Base-by-base conservation (phyloP, 2,329 filamentous ascomycete species). In the Fusarium acutatum region DNA sequence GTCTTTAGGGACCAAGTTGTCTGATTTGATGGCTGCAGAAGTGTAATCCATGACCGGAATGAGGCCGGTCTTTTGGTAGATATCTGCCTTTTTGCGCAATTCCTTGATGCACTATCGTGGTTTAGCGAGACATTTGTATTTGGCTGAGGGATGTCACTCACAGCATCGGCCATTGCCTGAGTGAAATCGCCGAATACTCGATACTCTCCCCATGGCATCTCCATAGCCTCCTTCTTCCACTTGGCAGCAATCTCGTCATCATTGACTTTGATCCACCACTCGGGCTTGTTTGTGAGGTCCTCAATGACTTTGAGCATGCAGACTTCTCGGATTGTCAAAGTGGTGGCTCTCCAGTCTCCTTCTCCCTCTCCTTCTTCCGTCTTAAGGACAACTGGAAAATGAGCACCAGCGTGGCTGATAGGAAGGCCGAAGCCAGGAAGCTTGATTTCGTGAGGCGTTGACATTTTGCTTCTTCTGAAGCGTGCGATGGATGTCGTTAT, bases 1-100 rank as follows among this genome's bases (percentile, higher is more conserved):
- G 1, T 71, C 72, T 1, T 75, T 49, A 3, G 75, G 50, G 18
- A 82, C 49, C 37, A 80, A 53, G 6, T 65, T 74, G 53, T 84
- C 82, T 0, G 82, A 82, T 69, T 84, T 83, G 71, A 84, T 72
- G 47, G 77, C 81, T 52, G 73, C 76, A 10, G 76, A 72, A 15
- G 64, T 71, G 28, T 80, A 79, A 61, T 83, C 82, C 49, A 82
- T 74, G 28, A 82, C 74, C 10, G 81, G 80, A 4, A 83, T 75
- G 1, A 83, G 64, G 1, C 81, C 76, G 1, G 80, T 81, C 24
- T 77, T 54, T 60, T 83, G 70, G 34, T 79, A 83, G 4, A 82
- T 46, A 2, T 74, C 71, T 20, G 82, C 81, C 59, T 83, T 83
- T 35, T 64, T 70, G 5, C 74, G 66, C 5, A 83, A 73, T 59